Base-by-base conservation (phyloP, 768 basidiomycete genomes). In the Galerina marginata region DNA sequence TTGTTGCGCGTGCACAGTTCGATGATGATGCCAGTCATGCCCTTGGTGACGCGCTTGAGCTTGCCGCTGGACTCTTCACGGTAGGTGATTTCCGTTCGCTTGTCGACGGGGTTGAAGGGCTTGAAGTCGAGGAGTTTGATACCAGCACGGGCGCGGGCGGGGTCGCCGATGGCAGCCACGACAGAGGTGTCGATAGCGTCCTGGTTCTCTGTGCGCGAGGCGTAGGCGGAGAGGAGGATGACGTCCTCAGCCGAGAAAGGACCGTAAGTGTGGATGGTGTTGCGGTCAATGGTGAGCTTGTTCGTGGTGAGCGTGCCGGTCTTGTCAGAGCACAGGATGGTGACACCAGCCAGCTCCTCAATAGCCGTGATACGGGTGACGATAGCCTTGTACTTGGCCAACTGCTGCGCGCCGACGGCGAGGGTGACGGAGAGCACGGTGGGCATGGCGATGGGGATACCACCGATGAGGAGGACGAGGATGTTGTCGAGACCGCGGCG, bases 351-450 rank as follows among this genome's bases (percentile, higher is more conserved):
- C 67, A 99, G 83, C 76, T 98, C 96, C 76, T 99, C 96, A 59
- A 99, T 99, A 65, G 96, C 96, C 20, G 96, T 99, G 81, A 99
- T 99, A 83, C 96, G 96, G 56, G 96, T 99, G 76, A 99, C 96
- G 67, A 97, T 98, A 65, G 96, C 96, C 85, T 99, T 97, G 86
- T 98, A 93, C 83, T 96, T 96, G 70, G 96, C 96, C 66, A 99
- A 89, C 74, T 99, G 96, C 79, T 97, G 95, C 42, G 96, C 96
- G 79, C 96, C 96, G 73, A 99, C 96, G 54, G 96, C 96, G 72
- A 98, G 93, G 20, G 96, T 98, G 79, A 98, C 96, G 58, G 95
- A 97, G 61, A 99, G 79, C 65, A 98, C 96, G 61, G 96, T 99
- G 67, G 96, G 96, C 96, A 99, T 99, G 74, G 96, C 96, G 78